These are phyloP conservation scores for Suhomyces choctaworum DNA, from an alignment of 1,139 yeast species.

Conservation along the genomic window DNA sequence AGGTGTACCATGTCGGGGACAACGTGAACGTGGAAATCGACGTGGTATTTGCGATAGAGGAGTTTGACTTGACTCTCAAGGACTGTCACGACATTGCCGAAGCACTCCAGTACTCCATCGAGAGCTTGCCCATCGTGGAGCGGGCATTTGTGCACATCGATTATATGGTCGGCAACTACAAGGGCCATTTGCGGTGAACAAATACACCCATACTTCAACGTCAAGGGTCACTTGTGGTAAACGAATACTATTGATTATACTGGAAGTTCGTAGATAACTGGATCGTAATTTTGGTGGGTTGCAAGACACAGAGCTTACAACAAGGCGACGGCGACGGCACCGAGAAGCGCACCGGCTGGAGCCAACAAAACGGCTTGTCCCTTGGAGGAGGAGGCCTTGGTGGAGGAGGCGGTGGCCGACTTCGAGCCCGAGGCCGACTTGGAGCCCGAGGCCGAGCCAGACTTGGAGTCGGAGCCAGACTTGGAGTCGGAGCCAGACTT, in stretches of 20 bases:
- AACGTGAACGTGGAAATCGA: conserved; percentile 76
- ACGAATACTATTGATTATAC: background rate
- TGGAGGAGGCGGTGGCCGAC: conserved; percentile 4
- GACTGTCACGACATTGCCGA: conserved; percentile 83
- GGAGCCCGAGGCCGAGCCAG: conserved; percentile 8
- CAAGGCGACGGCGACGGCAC: conserved; percentile 19
- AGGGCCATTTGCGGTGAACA: conserved; percentile 46
- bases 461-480: background rate
- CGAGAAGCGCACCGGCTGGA: conserved; percentile 20
- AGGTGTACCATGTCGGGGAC: conserved; percentile 80
- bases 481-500: background rate
- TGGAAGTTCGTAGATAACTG: no score
- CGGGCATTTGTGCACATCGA: conserved; percentile 83
- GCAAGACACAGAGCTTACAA: conserved; percentile 9
- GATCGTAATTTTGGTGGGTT: no score
- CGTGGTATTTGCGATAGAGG: conserved; percentile 55
- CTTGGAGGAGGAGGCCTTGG: conserved; percentile 9
- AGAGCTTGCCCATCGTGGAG: conserved; percentile 73
- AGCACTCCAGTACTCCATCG: conserved; percentile 76
- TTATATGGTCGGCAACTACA: conserved; percentile 56
- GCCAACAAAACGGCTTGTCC: conserved; percentile 13
- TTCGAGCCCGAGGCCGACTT: background rate
- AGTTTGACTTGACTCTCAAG: conserved; percentile 48
- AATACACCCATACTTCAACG: background rate
- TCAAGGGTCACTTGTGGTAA: background rate